A percentile compares a stretch with the other conserved stretches of the same genome.
phyloP scores from a whole-genome alignment of 306 rosid genomes.

The Sophora flavescens region DNA sequence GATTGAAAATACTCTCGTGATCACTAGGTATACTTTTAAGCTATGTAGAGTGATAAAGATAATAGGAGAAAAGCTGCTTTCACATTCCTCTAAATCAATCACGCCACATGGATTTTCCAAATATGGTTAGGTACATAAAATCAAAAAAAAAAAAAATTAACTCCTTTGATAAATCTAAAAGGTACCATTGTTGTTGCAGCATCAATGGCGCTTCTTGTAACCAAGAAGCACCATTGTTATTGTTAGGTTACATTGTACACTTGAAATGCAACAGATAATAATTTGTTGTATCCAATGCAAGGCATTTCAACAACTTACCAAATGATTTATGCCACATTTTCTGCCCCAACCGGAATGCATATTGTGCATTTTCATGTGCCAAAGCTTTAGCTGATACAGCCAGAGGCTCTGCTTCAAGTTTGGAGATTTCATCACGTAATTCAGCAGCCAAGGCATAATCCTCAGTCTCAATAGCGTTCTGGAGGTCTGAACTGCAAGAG shows the following conservation, averaged over 20 bases:
- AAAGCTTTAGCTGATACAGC: conserved; percentile 86
- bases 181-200: too few relatives aligned
- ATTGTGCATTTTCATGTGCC: conserved; percentile 83
- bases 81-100: too few relatives aligned
- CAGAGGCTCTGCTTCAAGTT: conserved; percentile 82
- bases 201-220: too few relatives aligned
- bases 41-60: too few relatives aligned
- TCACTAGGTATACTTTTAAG: too few relatives aligned
- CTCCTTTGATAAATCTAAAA: not conserved
- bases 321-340: conserved; percentile 78
- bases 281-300: conserved; percentile 28
- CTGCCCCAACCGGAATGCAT: conserved; percentile 88
- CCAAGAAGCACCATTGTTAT: not conserved
- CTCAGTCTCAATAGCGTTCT: conserved; percentile 75
- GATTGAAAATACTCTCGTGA: too few relatives aligned
- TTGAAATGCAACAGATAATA: conserved; percentile 30
- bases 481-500: conserved; percentile 79
- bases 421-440: conserved; percentile 76
- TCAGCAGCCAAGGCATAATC: conserved; percentile 83
- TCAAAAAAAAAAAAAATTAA: too few relatives aligned
- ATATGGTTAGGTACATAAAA: too few relatives aligned
- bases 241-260: conserved; percentile 20
- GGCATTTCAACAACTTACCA: conserved; percentile 53
- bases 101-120: too few relatives aligned
- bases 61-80: too few relatives aligned